Evolutionary conservation across 2,329 filamentous ascomycete genomes (phyloP), one percentile per base, ranked within the genome.

Genomic region (Didymella pomorum): DNA sequence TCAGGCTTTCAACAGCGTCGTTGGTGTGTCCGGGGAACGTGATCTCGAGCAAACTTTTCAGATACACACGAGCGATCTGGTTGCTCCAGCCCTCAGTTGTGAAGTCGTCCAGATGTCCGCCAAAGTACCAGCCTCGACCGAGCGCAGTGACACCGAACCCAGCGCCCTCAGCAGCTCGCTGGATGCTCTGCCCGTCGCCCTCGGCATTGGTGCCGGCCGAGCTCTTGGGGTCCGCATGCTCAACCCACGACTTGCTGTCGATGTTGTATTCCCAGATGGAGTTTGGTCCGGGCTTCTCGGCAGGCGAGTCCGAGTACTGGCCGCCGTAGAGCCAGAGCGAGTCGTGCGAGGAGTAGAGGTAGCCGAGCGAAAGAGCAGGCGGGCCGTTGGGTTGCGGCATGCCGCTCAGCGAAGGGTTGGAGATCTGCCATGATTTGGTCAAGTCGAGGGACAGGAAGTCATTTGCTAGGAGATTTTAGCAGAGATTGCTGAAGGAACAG

Each of bases 121-220:
- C 90, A 75, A 93, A 93, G 73, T 92, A 93, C 81, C 87, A 93
- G 29, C 88, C 91, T 45, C 89, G 78, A 0, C 89, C 89, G 0
- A 92, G 77, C 52, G 87, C 85, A 0, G 89, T 86, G 0, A 93
- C 86, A 26, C 86, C 89, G 14, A 91, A 76, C 0, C 89, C 89
- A 11, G 90, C 89, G 7, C 90, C 90, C 72, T 93, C 90, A 1
- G 89, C 89, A 2, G 89, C 84, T 44, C 90, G 81, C 70, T 92
- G 87, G 2, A 93, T 82, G 0, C 83, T 76, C 20, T 83, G 76
- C 20, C 82, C 82, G 10, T 80, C 84, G 0, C 77, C 77, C 21
- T 86, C 84, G 0, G 89, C 87, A 66, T 86, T 84, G 42, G 86
- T 84, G 1, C 90, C 90, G 1, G 81, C 79, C 0, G 86, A 87